Percentiles rank a stretch among this genome's conserved stretches.
Evolutionary conservation across 73 alveolate species (phyloP).

Genomic region (Effrenium voratum): DNA sequence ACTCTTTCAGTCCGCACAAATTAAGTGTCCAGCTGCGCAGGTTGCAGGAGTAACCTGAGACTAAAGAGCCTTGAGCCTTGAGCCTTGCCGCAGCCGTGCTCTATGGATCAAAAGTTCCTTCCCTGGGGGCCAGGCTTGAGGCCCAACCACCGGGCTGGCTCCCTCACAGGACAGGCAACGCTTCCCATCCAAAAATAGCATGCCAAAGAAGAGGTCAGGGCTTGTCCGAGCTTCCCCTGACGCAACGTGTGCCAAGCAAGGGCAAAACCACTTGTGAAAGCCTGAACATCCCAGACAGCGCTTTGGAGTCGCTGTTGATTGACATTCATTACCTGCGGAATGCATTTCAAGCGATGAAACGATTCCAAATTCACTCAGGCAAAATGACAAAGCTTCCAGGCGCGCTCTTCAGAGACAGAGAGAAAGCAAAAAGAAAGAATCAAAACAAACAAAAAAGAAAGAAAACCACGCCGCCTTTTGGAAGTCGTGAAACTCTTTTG

Average conservation of each 20-base stretch:
- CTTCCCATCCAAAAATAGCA: not conserved
- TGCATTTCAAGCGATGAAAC: too few species aligned
- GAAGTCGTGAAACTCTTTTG: constrained; percentile 92
- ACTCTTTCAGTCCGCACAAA: too few species aligned
- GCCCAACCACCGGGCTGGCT: not conserved
- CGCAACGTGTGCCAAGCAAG: not conserved
- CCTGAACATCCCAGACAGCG: constrained; percentile 93
- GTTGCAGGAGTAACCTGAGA: too few species aligned
- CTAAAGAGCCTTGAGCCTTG: too few species aligned
- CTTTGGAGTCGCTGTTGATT: constrained; percentile 91
- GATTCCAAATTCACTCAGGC: too few species aligned
- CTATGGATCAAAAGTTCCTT: not conserved
- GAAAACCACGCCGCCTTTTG: constrained; percentile 49
- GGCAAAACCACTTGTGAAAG: not conserved
- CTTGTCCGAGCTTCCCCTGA: not conserved
- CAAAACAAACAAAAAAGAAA: not conserved
- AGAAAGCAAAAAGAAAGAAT: not conserved
- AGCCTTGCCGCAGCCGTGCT: too few species aligned
- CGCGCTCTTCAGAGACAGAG: too few species aligned
- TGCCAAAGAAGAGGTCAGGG: not conserved
- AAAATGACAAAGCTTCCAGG: too few species aligned
- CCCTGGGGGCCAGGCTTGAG: not conserved
- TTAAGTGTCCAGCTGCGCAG: too few species aligned
- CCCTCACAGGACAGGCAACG: not conserved
- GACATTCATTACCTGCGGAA: constrained; percentile 72